Evolutionary conservation across 164 flowering plant genomes (phyloP), one percentile per base, ranked within the genome.

Genomic region (Saururus chinensis): DNA sequence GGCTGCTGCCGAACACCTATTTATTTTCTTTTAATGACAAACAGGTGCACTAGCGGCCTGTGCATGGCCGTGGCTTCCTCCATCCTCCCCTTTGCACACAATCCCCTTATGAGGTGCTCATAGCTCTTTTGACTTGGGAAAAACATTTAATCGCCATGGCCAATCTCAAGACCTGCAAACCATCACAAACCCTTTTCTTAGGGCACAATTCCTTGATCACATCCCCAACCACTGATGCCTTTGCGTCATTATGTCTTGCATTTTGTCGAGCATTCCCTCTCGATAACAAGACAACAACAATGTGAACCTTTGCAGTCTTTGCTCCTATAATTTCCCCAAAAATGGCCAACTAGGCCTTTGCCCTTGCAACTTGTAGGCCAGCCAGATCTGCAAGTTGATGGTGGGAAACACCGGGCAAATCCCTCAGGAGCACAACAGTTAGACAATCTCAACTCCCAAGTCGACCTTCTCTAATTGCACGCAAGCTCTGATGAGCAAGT

Each of bases 401-500:
- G 89, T 84, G 45, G 74, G 57, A 20, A 82, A 65, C 13, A 53
- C 58, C 0, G 80, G 77, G 66, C 63, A 70, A 65, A 83, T 78
- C 41, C 76, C 74, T 10, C 84, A 77, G 30, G 85, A 77, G 58
- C 67, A 63, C 53, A 89, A 72, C 79, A 76, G 64, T 11, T 79
- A 72, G 41, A 74, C 83, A 56, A 86, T 74, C 23, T 75, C 68
- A 14, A 86, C n/a, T n/a, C 86, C 64, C 21, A 63, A 64, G 57
- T 87, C 91, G 20, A 80, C 64, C 70, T 71, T 81, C 37, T 74
- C 80, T 54, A 77, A 59, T 5, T 80, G 76, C 52, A 87, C 62
- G 62, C 83, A 84, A 41, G 83, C 75, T 45, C 61, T 68, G 22
- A 87, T 75, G 60, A 89, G 69, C 74, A 89, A 71, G 75, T 89